Conservation (phyloP, 2,329 filamentous ascomycete species). For the Diaporthe aspalathi region DNA sequence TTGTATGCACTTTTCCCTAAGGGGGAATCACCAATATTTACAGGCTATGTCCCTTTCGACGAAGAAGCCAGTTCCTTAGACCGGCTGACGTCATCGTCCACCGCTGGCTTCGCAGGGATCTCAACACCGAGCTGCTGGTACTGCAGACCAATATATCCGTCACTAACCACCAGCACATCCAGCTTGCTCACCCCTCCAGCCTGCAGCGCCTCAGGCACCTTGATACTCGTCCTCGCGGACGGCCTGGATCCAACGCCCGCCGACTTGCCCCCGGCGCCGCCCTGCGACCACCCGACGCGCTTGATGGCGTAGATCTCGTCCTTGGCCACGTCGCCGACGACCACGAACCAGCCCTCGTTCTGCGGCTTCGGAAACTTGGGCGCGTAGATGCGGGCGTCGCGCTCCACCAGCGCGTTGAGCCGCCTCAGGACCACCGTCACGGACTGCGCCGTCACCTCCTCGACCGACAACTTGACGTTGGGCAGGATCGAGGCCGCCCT, state of each 20-base stretch:
- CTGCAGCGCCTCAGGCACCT: constrained; percentile 62
- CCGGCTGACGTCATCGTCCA: constrained; percentile 60
- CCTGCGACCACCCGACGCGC: constrained; percentile 77
- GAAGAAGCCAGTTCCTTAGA: constrained; percentile 50
- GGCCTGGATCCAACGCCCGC: constrained; percentile 59
- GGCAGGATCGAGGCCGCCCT: constrained; percentile 77
- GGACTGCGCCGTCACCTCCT: constrained; percentile 69
- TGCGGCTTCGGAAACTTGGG: constrained; percentile 94
- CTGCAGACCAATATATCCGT: constrained; percentile 85
- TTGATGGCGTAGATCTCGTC: constrained; percentile 90
- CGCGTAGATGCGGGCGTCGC: constrained; percentile 82
- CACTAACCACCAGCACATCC: constrained; percentile 83
- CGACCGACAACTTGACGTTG: constrained; percentile 71
- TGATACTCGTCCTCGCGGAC: constrained; percentile 67
- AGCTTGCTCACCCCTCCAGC: constrained; percentile 66
- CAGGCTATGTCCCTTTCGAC: background rate
- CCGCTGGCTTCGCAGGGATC: constrained; percentile 61
- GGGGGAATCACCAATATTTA: rapidly evolving
- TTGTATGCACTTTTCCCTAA: background rate
- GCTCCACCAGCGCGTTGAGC: constrained; percentile 72
- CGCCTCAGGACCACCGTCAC: constrained; percentile 74
- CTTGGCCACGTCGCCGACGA: constrained; percentile 73
- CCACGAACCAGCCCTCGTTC: constrained; percentile 90
- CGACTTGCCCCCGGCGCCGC: constrained; percentile 41
- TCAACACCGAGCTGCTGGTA: constrained; percentile 61